Percentiles rank a stretch among this genome's conserved stretches.
Evolutionary conservation across 331 rosid genomes (phyloP).

Genomic region (Stylosanthes scabra): DNA sequence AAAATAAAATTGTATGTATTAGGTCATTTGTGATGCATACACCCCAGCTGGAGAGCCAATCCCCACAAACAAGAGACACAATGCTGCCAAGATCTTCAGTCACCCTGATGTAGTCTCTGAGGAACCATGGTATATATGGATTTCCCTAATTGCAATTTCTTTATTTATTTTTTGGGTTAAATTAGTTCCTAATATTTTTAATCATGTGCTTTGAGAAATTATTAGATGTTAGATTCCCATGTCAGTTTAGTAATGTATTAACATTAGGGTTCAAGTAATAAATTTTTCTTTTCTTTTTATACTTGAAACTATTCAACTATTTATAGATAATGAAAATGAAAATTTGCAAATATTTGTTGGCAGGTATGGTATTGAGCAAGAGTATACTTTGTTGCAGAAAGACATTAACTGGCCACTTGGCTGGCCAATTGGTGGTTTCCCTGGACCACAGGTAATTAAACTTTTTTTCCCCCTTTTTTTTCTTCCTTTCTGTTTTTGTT

Average conservation of each 20-base stretch:
- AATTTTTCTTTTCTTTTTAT: background rate
- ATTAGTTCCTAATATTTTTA: background rate
- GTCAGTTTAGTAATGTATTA: too few relatives aligned
- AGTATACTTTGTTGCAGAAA: conserved; percentile 82
- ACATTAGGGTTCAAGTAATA: too few relatives aligned
- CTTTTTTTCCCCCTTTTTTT: background rate
- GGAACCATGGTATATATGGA: conserved; percentile 60
- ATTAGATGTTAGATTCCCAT: too few relatives aligned
- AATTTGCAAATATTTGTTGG: background rate
- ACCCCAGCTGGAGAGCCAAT: conserved; percentile 75
- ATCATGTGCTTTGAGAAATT: too few relatives aligned
- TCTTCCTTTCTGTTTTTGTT: background rate
- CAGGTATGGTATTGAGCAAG: conserved; percentile 76
- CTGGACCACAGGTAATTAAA: conserved; percentile 84
- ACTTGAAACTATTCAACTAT: background rate
- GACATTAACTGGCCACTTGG: conserved; percentile 89
- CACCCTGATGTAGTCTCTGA: conserved; percentile 59
- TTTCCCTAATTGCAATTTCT: background rate
- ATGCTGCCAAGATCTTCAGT: conserved; percentile 71
- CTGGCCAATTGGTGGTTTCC: conserved; percentile 95
- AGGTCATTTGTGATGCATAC: conserved; percentile 76
- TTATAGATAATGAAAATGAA: background rate
- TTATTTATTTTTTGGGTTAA: background rate
- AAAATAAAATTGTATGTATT: background rate
- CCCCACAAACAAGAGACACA: conserved; percentile 57